A percentile compares a stretch with the other conserved stretches of the same genome.
Evolutionary conservation across 1,139 yeast species (phyloP).

Genomic region (Arxiozyma heterogenica): DNA sequence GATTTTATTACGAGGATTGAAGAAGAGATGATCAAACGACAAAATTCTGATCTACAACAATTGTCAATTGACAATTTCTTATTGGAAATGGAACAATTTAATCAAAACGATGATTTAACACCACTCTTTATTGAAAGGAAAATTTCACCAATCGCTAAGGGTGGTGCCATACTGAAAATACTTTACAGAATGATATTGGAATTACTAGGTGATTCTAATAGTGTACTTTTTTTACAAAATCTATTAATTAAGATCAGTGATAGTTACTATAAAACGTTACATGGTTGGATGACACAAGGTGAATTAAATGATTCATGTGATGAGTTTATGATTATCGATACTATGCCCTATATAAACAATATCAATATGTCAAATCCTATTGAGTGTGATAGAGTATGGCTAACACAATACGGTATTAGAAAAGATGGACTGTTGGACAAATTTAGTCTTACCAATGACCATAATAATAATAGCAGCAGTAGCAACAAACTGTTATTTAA

Average conservation of each 20-base stretch:
- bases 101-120: conserved; percentile 14
- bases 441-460: conserved; percentile 36
- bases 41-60: conserved; percentile 23
- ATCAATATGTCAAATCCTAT: conserved; percentile 32
- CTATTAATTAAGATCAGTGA: conserved; percentile 53
- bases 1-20: conserved; percentile 19
- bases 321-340: conserved; percentile 64
- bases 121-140: conserved; percentile 38
- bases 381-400: conserved; percentile 76
- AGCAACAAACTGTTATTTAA: conserved; percentile 34
- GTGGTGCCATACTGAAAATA: conserved; percentile 55
- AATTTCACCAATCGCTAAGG: conserved; percentile 52
- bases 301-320: conserved; percentile 66
- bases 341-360: conserved; percentile 24
- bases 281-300: conserved; percentile 73
- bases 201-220: conserved; percentile 58
- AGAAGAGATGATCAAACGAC: conserved; percentile 20
- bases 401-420: conserved; percentile 65
- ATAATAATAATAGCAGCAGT: conserved; percentile 14
- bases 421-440: conserved; percentile 70
- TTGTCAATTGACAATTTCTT: conserved; percentile 28
- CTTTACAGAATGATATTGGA: conserved; percentile 50
- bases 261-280: conserved; percentile 61
- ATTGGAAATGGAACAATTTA: conserved; percentile 26
- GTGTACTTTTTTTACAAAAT: conserved; percentile 42